Evolutionary conservation across 345 rosid species (phyloP), one percentile per base, ranked within the genome.

Genomic region (Eucalyptus erythrocorys): DNA sequence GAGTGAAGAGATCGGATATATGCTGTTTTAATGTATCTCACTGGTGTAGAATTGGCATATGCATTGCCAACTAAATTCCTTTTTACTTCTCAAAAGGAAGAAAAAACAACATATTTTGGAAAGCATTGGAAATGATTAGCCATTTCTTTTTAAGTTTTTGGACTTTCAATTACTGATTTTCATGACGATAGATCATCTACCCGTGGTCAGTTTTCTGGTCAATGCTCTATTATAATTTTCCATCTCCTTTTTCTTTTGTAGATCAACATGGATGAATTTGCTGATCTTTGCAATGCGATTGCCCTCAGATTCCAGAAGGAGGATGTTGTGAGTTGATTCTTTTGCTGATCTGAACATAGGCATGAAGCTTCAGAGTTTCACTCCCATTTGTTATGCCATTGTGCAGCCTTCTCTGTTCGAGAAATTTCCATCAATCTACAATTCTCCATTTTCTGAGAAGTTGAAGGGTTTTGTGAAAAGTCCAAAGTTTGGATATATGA

Each of bases 241-340:
- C 53, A 12, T 87, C 49, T 26, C 5, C 43, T 21, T 66, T 80
- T 50, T 84, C 79, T 87, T 85, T 88, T 92, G 88, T 89, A 98
- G 99, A 97, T 98, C 88, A 95, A 96, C 93, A 91, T 91, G 92
- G 98, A 93, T 87, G 99, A 98, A 94, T 98, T 98, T 89, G 87
- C 94, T 89, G 99, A 98, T 80, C 97, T 98, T 87, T 97, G 99
- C 93, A 95, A 96, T 88, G 99, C 99, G 89, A 98, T 98, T 91
- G 99, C 96, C 68, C 91, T 97, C 86, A 94, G 97, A 90, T 98
- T 98, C 89, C 95, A 93, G 79, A 98, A 97, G 92, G 99, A 97
- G 94, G 98, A 97, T 89, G 89, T 89, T 85, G 99, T 98, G 91
- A 95, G 99, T 96, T 66, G 32, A 53, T 64, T 84, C 82, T 89